Base-by-base conservation (phyloP, 371 early-diverging fungal species). In the Rhizopus stolonifer region DNA sequence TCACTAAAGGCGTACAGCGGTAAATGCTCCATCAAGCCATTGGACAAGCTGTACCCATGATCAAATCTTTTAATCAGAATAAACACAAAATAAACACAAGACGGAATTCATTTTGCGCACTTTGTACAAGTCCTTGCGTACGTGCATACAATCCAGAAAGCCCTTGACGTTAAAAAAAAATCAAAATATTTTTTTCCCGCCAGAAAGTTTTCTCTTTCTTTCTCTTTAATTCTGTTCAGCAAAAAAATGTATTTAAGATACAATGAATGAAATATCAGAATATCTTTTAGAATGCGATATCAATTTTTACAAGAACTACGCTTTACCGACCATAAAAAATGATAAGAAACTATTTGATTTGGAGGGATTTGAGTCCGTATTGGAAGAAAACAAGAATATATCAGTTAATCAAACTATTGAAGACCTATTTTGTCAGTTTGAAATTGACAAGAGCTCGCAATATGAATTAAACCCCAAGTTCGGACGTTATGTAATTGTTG, bases 401-500 rank as follows among this genome's bases (percentile, higher is more conserved):
- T 26, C 47, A 6, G 54, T 56, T 17, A 42, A 64, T 11, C 38
- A 52, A 15, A 67, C 64, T n/a, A 62, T 67, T 17, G 10, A 53
- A 25, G 54, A 67, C 14, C 52, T 56, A 0, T 61, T 46, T 23
- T 26, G 31, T 33, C 40, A 55, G 10, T 74, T 74, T 48, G 59
- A 65, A 47, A 34, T 36, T 19, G 68, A 74, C 53, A 58, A 55
- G 19, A 22, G 52, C 6, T 55, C 74, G 0, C 74, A 74, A 33
- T 74, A 74, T 49, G 74, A 74, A 59, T 33, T 74, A 56, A 58
- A 70, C 21, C 74, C 74, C 45, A 62, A 49, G 53, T 74, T 56
- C 61, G 74, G 74, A 36, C 55, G 74, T 38, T 74, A 74, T 67
- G 74, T 63, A 65, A 70, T n/a, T n/a, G n/a, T n/a, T n/a, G n/a